These are phyloP conservation scores for Colletotrichum sp. DNA, from an alignment of 2,329 filamentous ascomycete genomes.

Conservation along the genomic window DNA sequence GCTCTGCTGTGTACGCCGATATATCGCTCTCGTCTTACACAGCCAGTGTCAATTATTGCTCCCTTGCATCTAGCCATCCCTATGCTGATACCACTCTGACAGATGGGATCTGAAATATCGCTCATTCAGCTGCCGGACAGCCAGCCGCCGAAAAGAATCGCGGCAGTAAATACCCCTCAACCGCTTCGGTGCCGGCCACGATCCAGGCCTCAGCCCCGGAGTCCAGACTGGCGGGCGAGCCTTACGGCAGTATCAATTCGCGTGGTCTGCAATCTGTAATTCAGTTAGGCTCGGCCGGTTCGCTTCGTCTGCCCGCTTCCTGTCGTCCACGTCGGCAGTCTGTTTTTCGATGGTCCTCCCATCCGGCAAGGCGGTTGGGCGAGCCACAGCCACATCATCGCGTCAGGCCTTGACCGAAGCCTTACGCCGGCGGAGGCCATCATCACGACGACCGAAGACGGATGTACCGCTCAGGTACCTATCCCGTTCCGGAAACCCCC, in stretches of 20 bases:
- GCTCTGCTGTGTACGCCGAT: not conserved
- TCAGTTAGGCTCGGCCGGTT: not conserved
- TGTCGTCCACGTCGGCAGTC: not conserved
- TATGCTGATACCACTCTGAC: not conserved
- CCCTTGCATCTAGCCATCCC: not conserved
- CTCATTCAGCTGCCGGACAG: not conserved
- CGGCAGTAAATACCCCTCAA: not conserved
- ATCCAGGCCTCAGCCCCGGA: not conserved
- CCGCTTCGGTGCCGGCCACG: not conserved
- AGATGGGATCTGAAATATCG: not conserved
- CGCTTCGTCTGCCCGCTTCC: not conserved
- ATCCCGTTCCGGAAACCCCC: conserved; percentile 19
- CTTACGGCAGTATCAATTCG: not conserved
- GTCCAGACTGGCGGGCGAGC: conserved; percentile 6
- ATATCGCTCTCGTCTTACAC: not conserved
- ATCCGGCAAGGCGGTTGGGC: not conserved
- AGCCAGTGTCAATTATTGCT: not conserved
- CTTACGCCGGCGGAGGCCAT: not conserved
- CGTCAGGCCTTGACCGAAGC: not conserved
- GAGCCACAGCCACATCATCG: not conserved
- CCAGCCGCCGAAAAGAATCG: not conserved
- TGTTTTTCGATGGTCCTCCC: not conserved
- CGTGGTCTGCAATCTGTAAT: not conserved
- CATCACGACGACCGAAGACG: conserved; percentile 7
- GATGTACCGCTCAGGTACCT: not conserved